These are phyloP conservation scores for Teratosphaeria pseudoeucalypti DNA, from an alignment of 2,329 filamentous ascomycete species.

Conservation along the genomic window DNA sequence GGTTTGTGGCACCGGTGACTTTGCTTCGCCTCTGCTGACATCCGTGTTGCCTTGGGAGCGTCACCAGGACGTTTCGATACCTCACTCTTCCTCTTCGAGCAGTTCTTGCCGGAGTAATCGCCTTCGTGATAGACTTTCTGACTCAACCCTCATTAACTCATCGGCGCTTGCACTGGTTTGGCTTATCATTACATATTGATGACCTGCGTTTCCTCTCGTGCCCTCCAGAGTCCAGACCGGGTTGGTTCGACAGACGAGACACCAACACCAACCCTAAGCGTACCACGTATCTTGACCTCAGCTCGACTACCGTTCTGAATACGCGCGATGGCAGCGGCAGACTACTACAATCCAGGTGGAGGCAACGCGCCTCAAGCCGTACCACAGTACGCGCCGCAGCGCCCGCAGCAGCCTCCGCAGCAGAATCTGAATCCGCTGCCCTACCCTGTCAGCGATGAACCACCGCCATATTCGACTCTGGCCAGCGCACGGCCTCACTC, in stretches of 20 bases:
- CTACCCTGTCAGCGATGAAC: constrained; percentile 22
- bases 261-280: not conserved
- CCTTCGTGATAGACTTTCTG: not conserved
- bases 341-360: constrained; percentile 16
- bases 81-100: not conserved
- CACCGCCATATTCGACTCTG: constrained; percentile 19
- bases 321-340: constrained; percentile 18
- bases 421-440: constrained; percentile 11
- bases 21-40: not conserved
- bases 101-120: not conserved
- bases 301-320: not conserved
- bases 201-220: not conserved
- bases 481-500: constrained; percentile 19
- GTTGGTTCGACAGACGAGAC: not conserved
- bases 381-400: constrained; percentile 2
- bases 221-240: not conserved
- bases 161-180: not conserved
- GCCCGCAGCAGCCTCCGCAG: constrained; percentile 6
- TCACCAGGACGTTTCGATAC: not conserved
- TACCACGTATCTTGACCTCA: not conserved
- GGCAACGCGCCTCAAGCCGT: not conserved
- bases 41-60: not conserved
- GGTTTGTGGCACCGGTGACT: not conserved
- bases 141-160: not conserved
- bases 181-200: not conserved